Evolutionary conservation across 345 rosid genomes (phyloP).

Genomic region (Cardamine occulta): DNA sequence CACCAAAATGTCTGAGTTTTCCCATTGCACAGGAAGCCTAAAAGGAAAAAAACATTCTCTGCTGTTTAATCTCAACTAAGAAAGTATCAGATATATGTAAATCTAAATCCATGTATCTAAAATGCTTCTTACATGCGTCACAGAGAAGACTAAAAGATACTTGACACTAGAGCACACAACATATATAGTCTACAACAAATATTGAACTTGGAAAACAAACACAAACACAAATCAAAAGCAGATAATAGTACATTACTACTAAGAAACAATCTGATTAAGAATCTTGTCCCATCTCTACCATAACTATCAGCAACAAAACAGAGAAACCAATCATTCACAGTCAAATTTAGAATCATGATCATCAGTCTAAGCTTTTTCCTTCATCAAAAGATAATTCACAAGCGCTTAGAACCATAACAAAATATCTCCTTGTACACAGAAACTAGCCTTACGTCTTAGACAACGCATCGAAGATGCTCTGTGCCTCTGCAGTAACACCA

Average conservation of each 20-base stretch:
- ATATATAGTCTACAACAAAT: neutral
- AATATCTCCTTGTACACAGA: neutral
- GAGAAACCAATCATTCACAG: slow-evolving; percentile 15
- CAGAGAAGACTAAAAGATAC: neutral
- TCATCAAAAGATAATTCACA: neutral
- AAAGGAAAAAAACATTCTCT: slow-evolving; percentile 4
- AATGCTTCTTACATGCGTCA: slow-evolving; percentile 1
- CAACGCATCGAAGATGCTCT: slow-evolving; percentile 82
- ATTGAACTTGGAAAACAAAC: neutral
- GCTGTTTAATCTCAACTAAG: slow-evolving; percentile 1
- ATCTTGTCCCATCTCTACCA: neutral
- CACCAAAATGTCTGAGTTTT: slow-evolving; percentile 84
- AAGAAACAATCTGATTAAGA: neutral
- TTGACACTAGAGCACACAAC: slow-evolving; percentile 22
- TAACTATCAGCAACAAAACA: slow-evolving; percentile 13
- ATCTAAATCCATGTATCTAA: neutral
- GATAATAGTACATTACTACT: neutral
- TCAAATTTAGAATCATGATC: neutral
- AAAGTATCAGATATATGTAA: neutral
- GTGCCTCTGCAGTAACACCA: slow-evolving; percentile 91
- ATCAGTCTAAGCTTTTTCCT: slow-evolving; percentile 8
- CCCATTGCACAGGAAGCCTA: slow-evolving; percentile 99
- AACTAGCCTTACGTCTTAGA: slow-evolving; percentile 71
- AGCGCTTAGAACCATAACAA: neutral
- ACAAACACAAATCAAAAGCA: neutral